Evolutionary conservation across 139 green algal species (phyloP), one percentile per base, ranked within the genome.

Genomic region (Volvox reticuliferus): DNA sequence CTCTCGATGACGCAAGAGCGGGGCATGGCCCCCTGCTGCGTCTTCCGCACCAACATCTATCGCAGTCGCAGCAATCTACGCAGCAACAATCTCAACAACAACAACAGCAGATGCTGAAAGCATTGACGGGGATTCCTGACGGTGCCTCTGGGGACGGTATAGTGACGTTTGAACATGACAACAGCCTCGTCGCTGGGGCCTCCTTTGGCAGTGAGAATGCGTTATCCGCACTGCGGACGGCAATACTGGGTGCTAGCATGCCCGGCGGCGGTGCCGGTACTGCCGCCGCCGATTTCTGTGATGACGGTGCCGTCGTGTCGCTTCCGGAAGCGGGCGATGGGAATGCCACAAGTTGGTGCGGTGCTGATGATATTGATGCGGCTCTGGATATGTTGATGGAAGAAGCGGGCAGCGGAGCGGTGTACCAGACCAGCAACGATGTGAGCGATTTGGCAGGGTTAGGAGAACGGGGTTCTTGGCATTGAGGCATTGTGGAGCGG

Each of bases 351-450:
- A 30, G 36, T 5, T 88, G 83, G 83, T 44, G 3, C 67, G 37
- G 35, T 16, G 26, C 68, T 26, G 85, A 82, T 14, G 85, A 89
- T 0, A 61, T 81, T 22, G 85, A 89, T 55, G 85, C 85, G 3
- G 85, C 85, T 44, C 69, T 89, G 28, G 85, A 89, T 44, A 32
- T 82, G 17, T 68, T 89, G 69, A 89, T 89, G 85, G 68, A 89
- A 19, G 85, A 89, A 71, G 37, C 37, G 36, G 85, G 85, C 85
- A 30, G 12, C 18, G 85, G 69, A n/a, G 68, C 85, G 3, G 69
- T 89, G 17, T 89, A 89, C 69, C 14, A 82, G 13, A 82, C 37
- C 28, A 37, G 83, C 12, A 14, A 61, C 37, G 69, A 71, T 13
- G 85, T 89, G 83, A 80, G 83, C 65, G 65, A 73, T 55, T 14